These are phyloP conservation scores for Lentinula guzmanii DNA, from an alignment of 768 basidiomycete species.

Conservation along the genomic window DNA sequence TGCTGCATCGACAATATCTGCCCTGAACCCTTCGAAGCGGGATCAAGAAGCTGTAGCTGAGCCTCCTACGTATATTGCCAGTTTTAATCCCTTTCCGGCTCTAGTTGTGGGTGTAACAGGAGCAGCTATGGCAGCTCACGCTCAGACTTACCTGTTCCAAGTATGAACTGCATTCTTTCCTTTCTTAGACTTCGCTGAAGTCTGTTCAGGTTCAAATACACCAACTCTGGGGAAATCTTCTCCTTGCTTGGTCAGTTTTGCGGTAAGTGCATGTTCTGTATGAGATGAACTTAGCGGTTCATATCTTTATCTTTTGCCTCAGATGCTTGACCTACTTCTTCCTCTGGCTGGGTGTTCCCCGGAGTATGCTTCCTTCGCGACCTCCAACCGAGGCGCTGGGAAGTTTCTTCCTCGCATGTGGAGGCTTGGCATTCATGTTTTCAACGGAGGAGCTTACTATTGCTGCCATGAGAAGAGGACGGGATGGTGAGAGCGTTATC, in stretches of 20 bases:
- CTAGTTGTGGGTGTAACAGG: conserved; percentile 93
- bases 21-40: conserved; percentile 18
- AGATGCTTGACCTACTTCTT: conserved; percentile 83
- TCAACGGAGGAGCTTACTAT: conserved; percentile 87
- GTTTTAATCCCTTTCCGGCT: conserved; percentile 92
- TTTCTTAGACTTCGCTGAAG: background rate
- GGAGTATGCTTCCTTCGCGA: conserved; percentile 80
- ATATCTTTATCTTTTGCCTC: background rate
- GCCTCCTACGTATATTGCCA: conserved; percentile 66
- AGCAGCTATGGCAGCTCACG: conserved; percentile 88
- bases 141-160: conserved; percentile 88
- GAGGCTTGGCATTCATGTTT: conserved; percentile 86
- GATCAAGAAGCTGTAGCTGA: conserved; percentile 46
- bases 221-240: conserved; percentile 82
- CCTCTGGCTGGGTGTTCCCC: conserved; percentile 82
- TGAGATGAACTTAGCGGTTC: conserved; percentile 30
- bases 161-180: conserved; percentile 22
- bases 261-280: conserved; percentile 60
- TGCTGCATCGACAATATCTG: conserved; percentile 44
- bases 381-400: conserved; percentile 92
- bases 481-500: conserved; percentile 56
- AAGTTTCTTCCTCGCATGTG: conserved; percentile 81
- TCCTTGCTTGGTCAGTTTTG: conserved; percentile 71
- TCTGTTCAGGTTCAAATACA: conserved; percentile 75
- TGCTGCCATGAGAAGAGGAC: conserved; percentile 85